phyloP scores from a whole-genome alignment of 169 alveolate species.

The Cryptosporidium sp. region DNA sequence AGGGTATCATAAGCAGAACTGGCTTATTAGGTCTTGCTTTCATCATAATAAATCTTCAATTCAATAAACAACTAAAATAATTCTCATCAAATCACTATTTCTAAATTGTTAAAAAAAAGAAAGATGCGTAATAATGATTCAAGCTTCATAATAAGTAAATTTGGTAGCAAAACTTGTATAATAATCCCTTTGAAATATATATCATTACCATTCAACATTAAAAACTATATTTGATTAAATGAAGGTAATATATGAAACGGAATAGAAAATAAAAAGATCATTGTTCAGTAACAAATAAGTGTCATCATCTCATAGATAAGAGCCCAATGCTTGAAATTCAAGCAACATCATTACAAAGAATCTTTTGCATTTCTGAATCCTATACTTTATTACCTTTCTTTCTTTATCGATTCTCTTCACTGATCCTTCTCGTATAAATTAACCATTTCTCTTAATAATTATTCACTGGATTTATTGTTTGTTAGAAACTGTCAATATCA shows the following conservation, averaged over 20 bases:
- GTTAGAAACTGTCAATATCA: too few species aligned
- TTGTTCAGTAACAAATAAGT: slow-evolving; percentile 31
- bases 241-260: background rate
- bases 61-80: background rate
- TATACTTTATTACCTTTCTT: background rate
- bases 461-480: background rate
- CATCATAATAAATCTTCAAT: slow-evolving; percentile 31
- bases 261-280: background rate
- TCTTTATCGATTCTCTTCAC: background rate
- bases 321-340: slow-evolving; percentile 77
- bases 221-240: background rate
- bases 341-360: slow-evolving; percentile 60
- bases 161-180: background rate
- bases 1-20: slow-evolving; percentile 75
- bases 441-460: too few species aligned
- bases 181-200: too few species aligned
- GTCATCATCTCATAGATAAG: slow-evolving; percentile 57
- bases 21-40: slow-evolving; percentile 71
- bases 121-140: too few species aligned
- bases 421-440: background rate
- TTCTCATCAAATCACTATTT: background rate
- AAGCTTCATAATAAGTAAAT: too few species aligned
- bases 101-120: too few species aligned
- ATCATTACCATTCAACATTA: background rate
- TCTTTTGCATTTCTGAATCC: background rate